Evolutionary conservation across 208 protist species (phyloP).

Genomic region (Trypanosoma boissoni): DNA sequence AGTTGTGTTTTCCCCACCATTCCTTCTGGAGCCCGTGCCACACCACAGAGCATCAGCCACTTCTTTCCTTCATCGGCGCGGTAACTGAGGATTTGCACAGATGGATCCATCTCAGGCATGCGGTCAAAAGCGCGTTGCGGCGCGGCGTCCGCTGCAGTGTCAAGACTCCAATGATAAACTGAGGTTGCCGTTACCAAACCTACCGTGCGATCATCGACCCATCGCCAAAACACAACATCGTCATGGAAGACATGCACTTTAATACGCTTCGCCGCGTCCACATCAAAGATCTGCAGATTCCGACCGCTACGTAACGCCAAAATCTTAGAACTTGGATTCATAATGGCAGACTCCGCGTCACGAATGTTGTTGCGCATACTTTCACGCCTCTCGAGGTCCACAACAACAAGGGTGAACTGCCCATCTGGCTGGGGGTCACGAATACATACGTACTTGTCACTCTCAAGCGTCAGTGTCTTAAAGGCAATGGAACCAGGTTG

Average conservation of each 20-base stretch:
- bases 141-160: conserved; percentile 68
- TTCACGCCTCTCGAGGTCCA: conserved; percentile 95
- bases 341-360: conserved; percentile 97
- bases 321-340: conserved; percentile 97
- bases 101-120: conserved; percentile 75
- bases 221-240: conserved; percentile 97
- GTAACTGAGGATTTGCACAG: conserved; percentile 98
- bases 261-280: conserved; percentile 96
- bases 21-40: conserved; percentile 70
- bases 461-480: conserved; percentile 97
- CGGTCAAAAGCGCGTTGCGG: conserved; percentile 97
- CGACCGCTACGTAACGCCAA: conserved; percentile 96
- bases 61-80: conserved; percentile 88
- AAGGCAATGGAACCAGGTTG: conserved; percentile 92
- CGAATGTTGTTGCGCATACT: conserved; percentile 96
- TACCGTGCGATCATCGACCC: conserved; percentile 94
- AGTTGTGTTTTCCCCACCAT: conserved; percentile 96
- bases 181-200: conserved; percentile 94
- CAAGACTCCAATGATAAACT: conserved; percentile 98
- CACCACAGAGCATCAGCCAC: conserved; percentile 97
- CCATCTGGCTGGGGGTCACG: conserved; percentile 91
- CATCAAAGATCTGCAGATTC: conserved; percentile 98
- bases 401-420: conserved; percentile 82
- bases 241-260: conserved; percentile 95
- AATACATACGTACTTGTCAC: conserved; percentile 98